These are phyloP conservation scores for Drosera spatulata DNA, from an alignment of 179 eudicot genomes.

Conservation along the genomic window DNA sequence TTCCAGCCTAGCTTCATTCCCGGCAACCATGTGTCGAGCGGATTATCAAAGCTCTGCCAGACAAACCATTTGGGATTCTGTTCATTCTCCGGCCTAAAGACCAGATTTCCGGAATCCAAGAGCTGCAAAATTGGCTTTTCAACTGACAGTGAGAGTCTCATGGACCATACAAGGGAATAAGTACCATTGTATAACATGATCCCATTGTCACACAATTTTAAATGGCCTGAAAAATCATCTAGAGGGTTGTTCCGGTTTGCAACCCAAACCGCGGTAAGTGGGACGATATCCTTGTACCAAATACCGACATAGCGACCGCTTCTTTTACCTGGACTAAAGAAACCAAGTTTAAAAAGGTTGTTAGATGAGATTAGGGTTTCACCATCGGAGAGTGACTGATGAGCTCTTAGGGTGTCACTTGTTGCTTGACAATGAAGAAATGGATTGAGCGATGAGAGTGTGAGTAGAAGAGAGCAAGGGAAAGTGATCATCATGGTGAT, in stretches of 20 bases:
- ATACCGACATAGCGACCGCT: slow-evolving; percentile 1
- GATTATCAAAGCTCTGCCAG: slow-evolving; percentile 2
- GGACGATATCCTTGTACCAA: slow-evolving; percentile 7
- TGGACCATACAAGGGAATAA: background rate
- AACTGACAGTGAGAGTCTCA: background rate
- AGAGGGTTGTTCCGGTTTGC: slow-evolving; percentile 8
- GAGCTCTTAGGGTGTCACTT: slow-evolving; percentile 13
- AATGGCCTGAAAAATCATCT: background rate
- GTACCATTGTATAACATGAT: background rate
- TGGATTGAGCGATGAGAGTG: no score
- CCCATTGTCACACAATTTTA: background rate
- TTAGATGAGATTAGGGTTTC: slow-evolving; percentile 7
- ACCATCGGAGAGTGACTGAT: slow-evolving; percentile 5
- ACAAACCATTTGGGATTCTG: background rate
- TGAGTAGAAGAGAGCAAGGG: no score
- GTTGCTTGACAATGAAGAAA: no score
- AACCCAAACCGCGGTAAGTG: slow-evolving; percentile 8
- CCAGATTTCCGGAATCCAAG: background rate
- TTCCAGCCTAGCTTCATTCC: background rate
- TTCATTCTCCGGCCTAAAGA: background rate
- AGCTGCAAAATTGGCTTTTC: background rate
- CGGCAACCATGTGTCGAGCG: background rate
- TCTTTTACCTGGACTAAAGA: slow-evolving; percentile 1
- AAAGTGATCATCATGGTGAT: no score
- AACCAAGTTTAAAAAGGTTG: slow-evolving; percentile 9